phyloP scores from a whole-genome alignment of 2,329 filamentous ascomycete species.

The Colletotrichum limetticola region DNA sequence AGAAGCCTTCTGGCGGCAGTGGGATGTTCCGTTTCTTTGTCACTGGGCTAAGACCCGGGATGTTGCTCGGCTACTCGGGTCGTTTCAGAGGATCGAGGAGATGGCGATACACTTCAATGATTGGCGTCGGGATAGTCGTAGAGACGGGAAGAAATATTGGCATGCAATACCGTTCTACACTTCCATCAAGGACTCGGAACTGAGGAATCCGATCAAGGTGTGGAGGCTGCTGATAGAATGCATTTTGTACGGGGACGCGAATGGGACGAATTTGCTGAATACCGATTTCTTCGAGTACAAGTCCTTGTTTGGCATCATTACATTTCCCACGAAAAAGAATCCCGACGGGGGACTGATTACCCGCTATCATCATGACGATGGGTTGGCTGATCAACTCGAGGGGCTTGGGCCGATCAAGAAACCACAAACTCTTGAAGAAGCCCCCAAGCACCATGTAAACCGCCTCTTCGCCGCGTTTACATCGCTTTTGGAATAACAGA shows the following conservation, averaged over 20 bases:
- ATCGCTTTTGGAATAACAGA: neutral
- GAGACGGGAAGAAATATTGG: neutral
- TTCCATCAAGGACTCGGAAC: neutral
- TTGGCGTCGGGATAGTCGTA: neutral
- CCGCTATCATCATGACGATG: neutral
- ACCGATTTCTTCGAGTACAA: no score
- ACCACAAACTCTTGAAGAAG: neutral
- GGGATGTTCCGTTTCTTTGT: neutral
- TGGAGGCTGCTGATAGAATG: neutral
- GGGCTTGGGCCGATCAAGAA: neutral
- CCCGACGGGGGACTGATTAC: neutral
- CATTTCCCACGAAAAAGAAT: neutral
- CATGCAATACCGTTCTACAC: neutral
- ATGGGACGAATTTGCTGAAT: no score
- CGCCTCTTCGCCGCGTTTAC: neutral
- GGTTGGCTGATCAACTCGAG: neutral
- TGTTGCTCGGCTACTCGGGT: neutral
- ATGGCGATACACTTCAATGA: neutral
- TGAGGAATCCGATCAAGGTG: neutral
- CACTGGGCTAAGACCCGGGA: neutral
- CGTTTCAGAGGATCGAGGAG: neutral
- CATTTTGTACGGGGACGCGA: no score
- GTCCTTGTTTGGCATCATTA: no score
- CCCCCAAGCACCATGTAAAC: no score
- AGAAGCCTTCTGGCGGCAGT: neutral